A percentile compares a stretch with the other conserved stretches of the same genome.
phyloP scores from a whole-genome alignment of 192 early-diverging fungal species.

The Pilobolus umbonatus region DNA sequence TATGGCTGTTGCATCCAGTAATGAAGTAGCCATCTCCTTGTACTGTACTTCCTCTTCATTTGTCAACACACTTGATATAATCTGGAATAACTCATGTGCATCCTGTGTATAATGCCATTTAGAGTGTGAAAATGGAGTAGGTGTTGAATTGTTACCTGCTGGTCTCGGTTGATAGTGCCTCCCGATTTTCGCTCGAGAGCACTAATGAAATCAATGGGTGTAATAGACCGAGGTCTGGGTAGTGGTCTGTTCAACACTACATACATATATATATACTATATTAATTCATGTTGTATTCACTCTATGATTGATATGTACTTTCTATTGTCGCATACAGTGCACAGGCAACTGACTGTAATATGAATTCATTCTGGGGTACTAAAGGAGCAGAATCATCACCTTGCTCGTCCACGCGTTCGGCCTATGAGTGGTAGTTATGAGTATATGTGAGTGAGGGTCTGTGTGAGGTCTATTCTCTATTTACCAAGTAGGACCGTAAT shows the following conservation, averaged over 20 bases:
- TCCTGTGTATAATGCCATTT: slow-evolving; percentile 48
- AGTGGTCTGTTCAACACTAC: slow-evolving; percentile 35
- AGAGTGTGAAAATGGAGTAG: neutral
- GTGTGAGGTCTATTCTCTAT: no score
- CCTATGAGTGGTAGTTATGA: no score
- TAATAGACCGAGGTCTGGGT: slow-evolving; percentile 21
- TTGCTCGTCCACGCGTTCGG: slow-evolving; percentile 38
- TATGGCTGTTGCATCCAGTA: slow-evolving; percentile 26
- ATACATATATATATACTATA: neutral
- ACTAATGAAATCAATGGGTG: slow-evolving; percentile 29
- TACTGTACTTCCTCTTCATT: slow-evolving; percentile 57
- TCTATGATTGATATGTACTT: slow-evolving; percentile 15
- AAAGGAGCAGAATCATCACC: slow-evolving; percentile 28
- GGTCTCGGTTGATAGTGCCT: slow-evolving; percentile 33
- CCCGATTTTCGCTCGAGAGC: slow-evolving; percentile 30
- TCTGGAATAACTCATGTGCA: slow-evolving; percentile 86
- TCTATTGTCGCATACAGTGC: slow-evolving; percentile 37
- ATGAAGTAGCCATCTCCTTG: slow-evolving; percentile 15
- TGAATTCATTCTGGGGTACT: slow-evolving; percentile 30
- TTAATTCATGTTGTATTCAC: neutral
- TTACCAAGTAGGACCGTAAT: slow-evolving; percentile 32
- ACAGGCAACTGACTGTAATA: slow-evolving; percentile 34
- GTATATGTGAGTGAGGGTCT: no score
- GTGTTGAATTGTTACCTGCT: slow-evolving; percentile 27
- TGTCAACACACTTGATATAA: slow-evolving; percentile 71